Evolutionary conservation across 345 rosid genomes (phyloP).

Genomic region (Pistacia atlantica): DNA sequence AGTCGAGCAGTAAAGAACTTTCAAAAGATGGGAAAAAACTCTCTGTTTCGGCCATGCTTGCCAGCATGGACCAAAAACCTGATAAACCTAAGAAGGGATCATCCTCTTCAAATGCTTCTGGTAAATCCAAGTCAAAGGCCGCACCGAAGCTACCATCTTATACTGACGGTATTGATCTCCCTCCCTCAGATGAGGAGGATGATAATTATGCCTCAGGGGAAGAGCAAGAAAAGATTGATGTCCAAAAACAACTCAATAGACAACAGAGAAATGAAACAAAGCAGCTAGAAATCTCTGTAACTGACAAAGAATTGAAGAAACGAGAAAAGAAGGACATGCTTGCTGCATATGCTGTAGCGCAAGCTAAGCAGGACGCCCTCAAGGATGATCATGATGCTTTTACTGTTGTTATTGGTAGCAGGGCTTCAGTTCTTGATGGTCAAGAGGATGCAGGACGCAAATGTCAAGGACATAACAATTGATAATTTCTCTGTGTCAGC

Average conservation of each 20-base stretch:
- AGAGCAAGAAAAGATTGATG: conserved; percentile 42
- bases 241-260: conserved; percentile 28
- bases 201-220: conserved; percentile 45
- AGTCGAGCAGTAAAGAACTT: conserved; percentile 53
- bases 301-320: conserved; percentile 84
- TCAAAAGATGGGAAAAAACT: conserved; percentile 60
- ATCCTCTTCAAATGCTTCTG: conserved; percentile 34
- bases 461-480: conserved; percentile 79
- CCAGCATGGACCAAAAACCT: conserved; percentile 77
- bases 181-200: conserved; percentile 87
- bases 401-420: conserved; percentile 90
- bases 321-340: conserved; percentile 70
- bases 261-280: conserved; percentile 56
- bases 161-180: conserved; percentile 84
- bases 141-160: conserved; percentile 58
- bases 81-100: conserved; percentile 77
- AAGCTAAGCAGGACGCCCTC: conserved; percentile 78
- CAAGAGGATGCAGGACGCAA: conserved; percentile 88
- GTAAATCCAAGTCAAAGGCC: conserved; percentile 54
- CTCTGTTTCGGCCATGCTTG: conserved; percentile 82
- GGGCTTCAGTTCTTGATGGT: conserved; percentile 84
- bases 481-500: conserved; percentile 95
- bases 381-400: conserved; percentile 95
- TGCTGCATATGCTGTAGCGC: conserved; percentile 54
- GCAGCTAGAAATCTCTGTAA: conserved; percentile 54